Base-by-base conservation (phyloP, 2,329 filamentous ascomycete species). In the Myriosclerotinia scirpicola region DNA sequence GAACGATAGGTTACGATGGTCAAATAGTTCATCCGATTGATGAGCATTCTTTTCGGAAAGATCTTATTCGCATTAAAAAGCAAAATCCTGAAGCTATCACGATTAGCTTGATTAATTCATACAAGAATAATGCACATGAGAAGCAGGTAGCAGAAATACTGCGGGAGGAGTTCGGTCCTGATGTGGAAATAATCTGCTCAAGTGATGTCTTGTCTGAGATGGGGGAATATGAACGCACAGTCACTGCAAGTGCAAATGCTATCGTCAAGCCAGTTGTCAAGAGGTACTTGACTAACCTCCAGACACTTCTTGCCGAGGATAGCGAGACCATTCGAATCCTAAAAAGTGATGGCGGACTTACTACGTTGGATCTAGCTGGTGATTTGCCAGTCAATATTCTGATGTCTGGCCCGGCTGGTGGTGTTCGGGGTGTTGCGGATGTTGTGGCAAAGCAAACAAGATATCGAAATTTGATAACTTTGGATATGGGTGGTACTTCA, bases 311-410 rank as follows among this genome's bases (percentile, higher is more conserved):
- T 50, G 20, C n/a, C 14, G 30, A 56, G n/a, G 53, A 64, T 58
- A 56, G 53, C 22, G 42, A 64, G 42, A 56, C 30, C 11, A 64
- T 64, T 48, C 53, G 62, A 11, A 64, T 64, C 20, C 15, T 64
- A 12, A 64, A 64, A 40, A 64, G 62, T 36, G 62, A 64, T 64
- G 62, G 53, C 14, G 62, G 62, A 40, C 62, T 64, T 44, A 56
- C 62, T 12, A 64, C 42, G 17, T 46, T 64, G 15, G 50, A 44
- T 17, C 22, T 64, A 38, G 38, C 52, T 36, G 50, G 61, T 22
- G 50, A 55, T 44, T 14, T 64, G 12, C 50, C 61, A 14, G 50
- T 64, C 26, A 38, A 55, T 20, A 56, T 56, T 1, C 22, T 64
- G 8, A 64, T 64, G 53, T 56, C 62, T 34, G 62, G 40, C 5